These are phyloP conservation scores for Toxicodendron radicans DNA, from an alignment of 345 rosid species.

Conservation along the genomic window DNA sequence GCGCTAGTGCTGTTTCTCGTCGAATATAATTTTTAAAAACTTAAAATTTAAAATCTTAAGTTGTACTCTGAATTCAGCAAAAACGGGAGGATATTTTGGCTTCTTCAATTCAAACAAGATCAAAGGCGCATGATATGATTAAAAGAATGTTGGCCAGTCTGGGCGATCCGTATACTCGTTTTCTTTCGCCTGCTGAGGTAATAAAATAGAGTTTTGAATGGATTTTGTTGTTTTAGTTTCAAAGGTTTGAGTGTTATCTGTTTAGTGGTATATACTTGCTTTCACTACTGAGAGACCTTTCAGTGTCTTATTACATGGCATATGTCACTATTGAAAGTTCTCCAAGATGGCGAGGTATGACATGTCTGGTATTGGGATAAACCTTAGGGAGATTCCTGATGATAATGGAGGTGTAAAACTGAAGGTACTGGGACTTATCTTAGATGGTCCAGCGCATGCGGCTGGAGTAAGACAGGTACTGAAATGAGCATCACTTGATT, in stretches of 20 bases:
- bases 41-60: too few relatives aligned
- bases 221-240: not conserved
- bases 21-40: too few relatives aligned
- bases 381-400: conserved; percentile 89
- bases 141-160: conserved; percentile 74
- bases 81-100: conserved; percentile 59
- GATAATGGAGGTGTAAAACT: conserved; percentile 59
- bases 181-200: conserved; percentile 87
- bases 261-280: not conserved
- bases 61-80: conserved; percentile 39
- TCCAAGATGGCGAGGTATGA: conserved; percentile 97
- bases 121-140: conserved; percentile 81
- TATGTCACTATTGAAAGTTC: conserved; percentile 55
- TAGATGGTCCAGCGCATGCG: conserved; percentile 85
- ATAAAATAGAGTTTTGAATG: not conserved
- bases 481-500: not conserved
- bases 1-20: too few relatives aligned
- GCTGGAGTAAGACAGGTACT: conserved; percentile 90
- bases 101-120: conserved; percentile 60
- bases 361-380: conserved; percentile 85
- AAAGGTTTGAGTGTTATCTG: not conserved
- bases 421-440: conserved; percentile 77
- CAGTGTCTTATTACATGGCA: conserved; percentile 33
- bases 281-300: conserved; percentile 30
- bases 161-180: conserved; percentile 91